Evolutionary conservation across 176 grass and related monocot genomes (phyloP).

Genomic region (Pontederia crassipes): DNA sequence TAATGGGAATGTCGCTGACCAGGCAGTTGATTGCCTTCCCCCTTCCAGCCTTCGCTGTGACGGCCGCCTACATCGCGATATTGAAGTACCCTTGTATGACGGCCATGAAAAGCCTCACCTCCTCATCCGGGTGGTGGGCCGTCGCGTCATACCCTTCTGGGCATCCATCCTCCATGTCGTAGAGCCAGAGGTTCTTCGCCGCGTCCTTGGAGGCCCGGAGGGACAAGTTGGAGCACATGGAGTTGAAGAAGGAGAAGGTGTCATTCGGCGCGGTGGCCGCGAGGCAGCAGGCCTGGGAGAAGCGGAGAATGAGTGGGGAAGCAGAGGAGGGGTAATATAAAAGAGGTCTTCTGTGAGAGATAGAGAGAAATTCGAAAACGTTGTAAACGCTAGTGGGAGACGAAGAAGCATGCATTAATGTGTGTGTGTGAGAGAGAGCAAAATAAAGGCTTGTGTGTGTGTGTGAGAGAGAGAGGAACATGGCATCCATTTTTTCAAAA

Average conservation of each 20-base stretch:
- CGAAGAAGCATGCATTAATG: too few species aligned
- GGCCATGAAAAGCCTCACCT: conserved; percentile 34
- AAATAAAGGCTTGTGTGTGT: too few species aligned
- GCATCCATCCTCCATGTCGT: conserved; percentile 14
- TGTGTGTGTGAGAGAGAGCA: too few species aligned
- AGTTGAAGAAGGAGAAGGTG: conserved; percentile 29
- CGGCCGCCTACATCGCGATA: conserved; percentile 22
- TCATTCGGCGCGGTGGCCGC: conserved; percentile 21
- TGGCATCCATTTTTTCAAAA: too few species aligned
- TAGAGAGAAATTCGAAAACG: too few species aligned
- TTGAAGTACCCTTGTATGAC: conserved; percentile 17
- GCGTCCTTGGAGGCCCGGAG: neutral
- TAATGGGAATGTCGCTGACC: conserved; percentile 46
- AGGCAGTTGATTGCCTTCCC: conserved; percentile 37
- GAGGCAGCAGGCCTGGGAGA: conserved; percentile 32
- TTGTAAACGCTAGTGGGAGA: too few species aligned
- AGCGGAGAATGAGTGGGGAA: too few species aligned
- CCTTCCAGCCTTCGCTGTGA: neutral
- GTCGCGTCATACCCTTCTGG: neutral
- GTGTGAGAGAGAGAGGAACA: too few species aligned
- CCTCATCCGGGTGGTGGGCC: neutral
- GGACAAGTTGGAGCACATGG: conserved; percentile 6
- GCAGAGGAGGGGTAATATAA: too few species aligned
- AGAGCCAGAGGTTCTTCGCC: conserved; percentile 27
- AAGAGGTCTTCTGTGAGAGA: too few species aligned